phyloP scores from a whole-genome alignment of 169 alveolate genomes.

The Eimeria zaria region DNA sequence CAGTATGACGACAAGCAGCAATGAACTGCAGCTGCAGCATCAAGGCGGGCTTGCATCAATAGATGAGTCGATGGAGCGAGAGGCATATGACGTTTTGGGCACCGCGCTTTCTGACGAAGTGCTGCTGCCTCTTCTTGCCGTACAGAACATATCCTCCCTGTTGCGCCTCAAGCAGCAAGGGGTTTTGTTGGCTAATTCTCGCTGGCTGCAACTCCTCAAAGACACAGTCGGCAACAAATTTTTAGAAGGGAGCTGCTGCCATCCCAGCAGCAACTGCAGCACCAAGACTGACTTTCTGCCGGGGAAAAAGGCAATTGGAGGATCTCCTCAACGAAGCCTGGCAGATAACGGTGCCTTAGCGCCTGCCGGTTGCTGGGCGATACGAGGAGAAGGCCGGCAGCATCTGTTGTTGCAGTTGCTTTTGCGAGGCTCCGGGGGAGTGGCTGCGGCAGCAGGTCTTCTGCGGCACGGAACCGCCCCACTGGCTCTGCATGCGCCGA shows the following conservation, averaged over 20 bases:
- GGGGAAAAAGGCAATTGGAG: background rate
- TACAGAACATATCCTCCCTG: constrained; percentile 38
- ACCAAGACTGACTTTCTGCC: background rate
- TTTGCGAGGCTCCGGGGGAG: constrained; percentile 70
- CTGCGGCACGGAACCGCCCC: constrained; percentile 59
- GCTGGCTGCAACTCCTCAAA: constrained; percentile 80
- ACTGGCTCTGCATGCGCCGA: constrained; percentile 45
- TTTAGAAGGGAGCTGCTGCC: constrained; percentile 60
- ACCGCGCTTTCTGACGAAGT: constrained; percentile 56
- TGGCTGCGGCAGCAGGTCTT: constrained; percentile 76
- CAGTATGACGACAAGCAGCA: constrained; percentile 9
- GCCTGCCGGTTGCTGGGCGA: constrained; percentile 9
- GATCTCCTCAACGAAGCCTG: background rate
- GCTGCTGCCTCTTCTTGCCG: constrained; percentile 65
- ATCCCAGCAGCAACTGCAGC: constrained; percentile 17
- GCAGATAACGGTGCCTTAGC: background rate
- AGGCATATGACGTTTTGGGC: constrained; percentile 52
- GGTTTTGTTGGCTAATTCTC: constrained; percentile 57
- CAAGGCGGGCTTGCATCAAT: constrained; percentile 18
- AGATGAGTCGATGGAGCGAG: constrained; percentile 76
- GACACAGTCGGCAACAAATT: constrained; percentile 74
- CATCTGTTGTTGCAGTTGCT: constrained; percentile 72
- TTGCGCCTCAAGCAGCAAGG: constrained; percentile 57
- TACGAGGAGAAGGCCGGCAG: constrained; percentile 30
- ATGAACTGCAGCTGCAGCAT: constrained; percentile 43